Base-by-base conservation (phyloP, 1,284 basidiomycete genomes). In the Fomes fomentarius region DNA sequence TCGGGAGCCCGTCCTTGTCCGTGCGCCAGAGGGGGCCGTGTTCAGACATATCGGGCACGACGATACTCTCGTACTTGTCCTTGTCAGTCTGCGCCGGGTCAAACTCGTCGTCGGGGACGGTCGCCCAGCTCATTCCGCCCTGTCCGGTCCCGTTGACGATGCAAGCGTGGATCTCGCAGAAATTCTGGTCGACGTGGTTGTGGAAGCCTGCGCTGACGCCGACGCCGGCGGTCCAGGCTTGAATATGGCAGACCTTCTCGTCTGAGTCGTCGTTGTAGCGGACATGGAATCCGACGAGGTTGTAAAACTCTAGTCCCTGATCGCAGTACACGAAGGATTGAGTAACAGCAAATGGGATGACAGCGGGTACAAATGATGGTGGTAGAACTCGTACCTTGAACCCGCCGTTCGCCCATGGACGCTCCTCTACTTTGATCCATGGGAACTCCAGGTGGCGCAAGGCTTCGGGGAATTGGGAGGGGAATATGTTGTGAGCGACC, bases 251-350 rank as follows among this genome's bases (percentile, higher is more conserved):
- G 22, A 67, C 37, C 21, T 57, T 43, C 31, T 66, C 67, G 52
- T 64, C 43, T 2, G 63, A 46, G 50, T 69, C 68, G 54, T 69
- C 67, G 41, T 57, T 59, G 61, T 65, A 69, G 45, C 54, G 56
- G 17, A 71, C 63, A 48, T 70, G 61, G 56, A 69, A 69, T 19
- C 69, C 69, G 10, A 58, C 60, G 25, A 64, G 51, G 54, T 70
- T 70, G 58, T 67, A 71, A 53, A 71, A 71, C 48, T 71, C 67
- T 47, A 70, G 59, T 45, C 57, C 64, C 43, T 69, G 40, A n/a
- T n/a, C n/a, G n/a, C n/a, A n/a, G n/a, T n/a, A n/a, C n/a, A n/a
- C n/a, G n/a, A n/a, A n/a, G n/a, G n/a, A n/a, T n/a, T n/a, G n/a
- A n/a, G n/a, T n/a, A n/a, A n/a, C n/a, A n/a, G n/a, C n/a, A n/a